Conservation (phyloP, 2,329 filamentous ascomycete genomes). For the Nothophaeocryptopus gaeumannii region DNA sequence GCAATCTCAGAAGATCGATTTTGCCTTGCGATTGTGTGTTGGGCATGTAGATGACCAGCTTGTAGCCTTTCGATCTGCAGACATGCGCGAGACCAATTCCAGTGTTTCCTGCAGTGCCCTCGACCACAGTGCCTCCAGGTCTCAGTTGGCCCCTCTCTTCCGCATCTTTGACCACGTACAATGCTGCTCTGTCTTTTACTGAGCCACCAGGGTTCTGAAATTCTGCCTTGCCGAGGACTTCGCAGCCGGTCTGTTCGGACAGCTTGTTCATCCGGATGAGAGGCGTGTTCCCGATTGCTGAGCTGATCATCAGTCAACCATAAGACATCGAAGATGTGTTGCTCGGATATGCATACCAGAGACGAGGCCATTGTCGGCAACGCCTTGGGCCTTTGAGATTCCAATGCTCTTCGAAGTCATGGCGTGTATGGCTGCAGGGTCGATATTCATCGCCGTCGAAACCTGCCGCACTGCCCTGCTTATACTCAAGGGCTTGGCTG, state of each 20-base stretch:
- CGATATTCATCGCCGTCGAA: slow-evolving; percentile 26
- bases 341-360: slow-evolving; percentile 61
- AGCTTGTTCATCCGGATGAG: slow-evolving; percentile 85
- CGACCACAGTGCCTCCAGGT: slow-evolving; percentile 88
- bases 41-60: slow-evolving; percentile 98
- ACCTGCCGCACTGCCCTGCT: slow-evolving; percentile 23
- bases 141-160: slow-evolving; percentile 80
- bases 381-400: slow-evolving; percentile 75
- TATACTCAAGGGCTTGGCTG: slow-evolving; percentile 20
- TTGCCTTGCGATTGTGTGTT: slow-evolving; percentile 98
- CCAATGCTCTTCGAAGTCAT: slow-evolving; percentile 53
- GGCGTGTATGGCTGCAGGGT: slow-evolving; percentile 26
- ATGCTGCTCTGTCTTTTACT: slow-evolving; percentile 92
- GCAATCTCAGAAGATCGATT: slow-evolving; percentile 83
- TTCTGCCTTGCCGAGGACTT: slow-evolving; percentile 92
- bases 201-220: slow-evolving; percentile 98
- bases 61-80: slow-evolving; percentile 86
- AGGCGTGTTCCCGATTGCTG: slow-evolving; percentile 96
- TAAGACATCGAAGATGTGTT: not conserved
- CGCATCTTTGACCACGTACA: slow-evolving; percentile 90
- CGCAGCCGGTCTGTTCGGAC: slow-evolving; percentile 87
- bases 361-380: slow-evolving; percentile 70
- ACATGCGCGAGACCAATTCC: slow-evolving; percentile 97
- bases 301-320: slow-evolving; percentile 25
- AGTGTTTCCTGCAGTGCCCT: slow-evolving; percentile 96